These are phyloP conservation scores for Epichloe hybrida DNA, from an alignment of 2,329 filamentous ascomycete genomes.

Conservation along the genomic window DNA sequence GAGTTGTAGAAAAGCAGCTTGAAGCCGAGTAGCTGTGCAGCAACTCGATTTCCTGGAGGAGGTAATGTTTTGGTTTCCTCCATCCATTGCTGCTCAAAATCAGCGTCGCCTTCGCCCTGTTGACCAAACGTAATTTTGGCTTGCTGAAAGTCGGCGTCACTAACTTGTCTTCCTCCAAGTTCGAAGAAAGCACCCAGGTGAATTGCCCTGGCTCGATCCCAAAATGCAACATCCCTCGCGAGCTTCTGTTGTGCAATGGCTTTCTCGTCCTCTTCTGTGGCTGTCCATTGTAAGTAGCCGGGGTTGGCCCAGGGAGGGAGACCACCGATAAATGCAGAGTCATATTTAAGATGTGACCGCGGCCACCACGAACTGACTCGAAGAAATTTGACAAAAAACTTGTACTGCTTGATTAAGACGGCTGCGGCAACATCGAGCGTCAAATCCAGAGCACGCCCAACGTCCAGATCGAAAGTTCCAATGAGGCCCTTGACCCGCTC, in stretches of 20 bases:
- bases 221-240: slow-evolving; percentile 62
- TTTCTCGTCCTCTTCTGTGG: slow-evolving; percentile 55
- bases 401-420: slow-evolving; percentile 80
- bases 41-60: slow-evolving; percentile 75
- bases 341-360: slow-evolving; percentile 36
- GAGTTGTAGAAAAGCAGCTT: slow-evolving; percentile 94
- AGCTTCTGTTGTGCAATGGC: slow-evolving; percentile 42
- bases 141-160: slow-evolving; percentile 40
- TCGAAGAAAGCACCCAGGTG: slow-evolving; percentile 84
- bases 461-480: slow-evolving; percentile 92
- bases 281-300: slow-evolving; percentile 47
- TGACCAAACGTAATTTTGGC: slow-evolving; percentile 24
- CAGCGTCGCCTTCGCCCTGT: slow-evolving; percentile 33
- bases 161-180: slow-evolving; percentile 58
- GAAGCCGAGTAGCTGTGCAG: slow-evolving; percentile 90
- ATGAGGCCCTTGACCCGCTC: slow-evolving; percentile 89
- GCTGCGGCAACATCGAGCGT: slow-evolving; percentile 91
- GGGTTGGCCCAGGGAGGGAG: slow-evolving; percentile 81
- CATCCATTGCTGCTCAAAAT: slow-evolving; percentile 60
- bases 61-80: slow-evolving; percentile 67
- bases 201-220: slow-evolving; percentile 60
- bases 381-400: slow-evolving; percentile 89
- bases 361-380: slow-evolving; percentile 97
- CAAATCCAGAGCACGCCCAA: slow-evolving; percentile 86
- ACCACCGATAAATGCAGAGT: slow-evolving; percentile 38